These are phyloP conservation scores for Leccinellum luteum DNA, from an alignment of 768 basidiomycete species.

Conservation along the genomic window DNA sequence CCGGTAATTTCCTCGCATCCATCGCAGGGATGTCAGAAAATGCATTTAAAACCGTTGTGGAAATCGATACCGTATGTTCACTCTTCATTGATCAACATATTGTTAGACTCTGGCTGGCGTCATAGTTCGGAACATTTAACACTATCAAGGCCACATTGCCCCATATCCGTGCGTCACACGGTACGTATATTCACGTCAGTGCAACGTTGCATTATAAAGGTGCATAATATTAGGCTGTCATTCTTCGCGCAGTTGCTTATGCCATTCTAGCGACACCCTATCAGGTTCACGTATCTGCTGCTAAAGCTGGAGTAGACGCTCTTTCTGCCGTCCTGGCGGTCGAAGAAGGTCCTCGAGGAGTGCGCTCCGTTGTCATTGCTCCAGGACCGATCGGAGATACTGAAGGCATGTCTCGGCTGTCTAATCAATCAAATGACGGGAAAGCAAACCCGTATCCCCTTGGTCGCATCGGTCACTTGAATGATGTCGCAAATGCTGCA, in stretches of 20 bases:
- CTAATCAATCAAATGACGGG: constrained; percentile 6
- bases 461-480: constrained; percentile 55
- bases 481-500: constrained; percentile 69
- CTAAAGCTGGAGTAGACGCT: constrained; percentile 93
- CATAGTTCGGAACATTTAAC: constrained; percentile 85
- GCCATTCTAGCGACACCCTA: constrained; percentile 61
- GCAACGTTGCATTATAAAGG: constrained; percentile 86
- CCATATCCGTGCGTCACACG: constrained; percentile 66
- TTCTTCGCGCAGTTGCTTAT: background rate
- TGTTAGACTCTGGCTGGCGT: background rate
- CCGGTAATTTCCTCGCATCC: constrained; percentile 93
- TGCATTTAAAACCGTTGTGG: constrained; percentile 84
- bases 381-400: constrained; percentile 83
- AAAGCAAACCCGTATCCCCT: constrained; percentile 21
- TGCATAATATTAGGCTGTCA: constrained; percentile 25
- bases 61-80: constrained; percentile 80
- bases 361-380: constrained; percentile 84
- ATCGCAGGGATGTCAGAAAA: constrained; percentile 46
- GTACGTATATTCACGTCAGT: constrained; percentile 87
- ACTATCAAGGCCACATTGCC: constrained; percentile 90
- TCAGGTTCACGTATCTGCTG: constrained; percentile 92
- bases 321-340: constrained; percentile 82
- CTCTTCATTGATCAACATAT: background rate
- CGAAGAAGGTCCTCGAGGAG: constrained; percentile 93
- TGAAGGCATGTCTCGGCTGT: constrained; percentile 67